Percentiles rank a stretch among this genome's conserved stretches.
Conservation (phyloP, 805 yeast genomes). For the Yamadazyma endophytica region DNA sequence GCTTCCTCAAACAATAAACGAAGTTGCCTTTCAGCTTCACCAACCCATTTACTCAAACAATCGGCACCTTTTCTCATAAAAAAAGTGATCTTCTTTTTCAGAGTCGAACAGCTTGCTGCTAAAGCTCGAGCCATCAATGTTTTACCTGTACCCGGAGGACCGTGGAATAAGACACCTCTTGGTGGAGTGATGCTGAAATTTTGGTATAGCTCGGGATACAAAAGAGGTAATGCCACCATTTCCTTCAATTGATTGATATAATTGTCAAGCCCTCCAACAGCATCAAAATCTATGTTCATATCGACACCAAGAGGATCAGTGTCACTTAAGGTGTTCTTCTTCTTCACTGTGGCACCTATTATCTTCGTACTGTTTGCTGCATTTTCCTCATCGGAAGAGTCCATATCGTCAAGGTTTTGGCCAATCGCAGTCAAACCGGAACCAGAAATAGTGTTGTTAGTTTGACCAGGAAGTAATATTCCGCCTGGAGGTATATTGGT, state of each 20-base stretch:
- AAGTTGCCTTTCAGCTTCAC: constrained; percentile 95
- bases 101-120: constrained; percentile 90
- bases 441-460: constrained; percentile 7
- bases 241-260: constrained; percentile 92
- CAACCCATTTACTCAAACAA: constrained; percentile 96
- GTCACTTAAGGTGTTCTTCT: constrained; percentile 68
- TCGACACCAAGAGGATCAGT: constrained; percentile 91
- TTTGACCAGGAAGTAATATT: constrained; percentile 30
- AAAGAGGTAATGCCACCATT: constrained; percentile 90
- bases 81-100: constrained; percentile 82
- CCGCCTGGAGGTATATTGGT: constrained; percentile 54
- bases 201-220: constrained; percentile 91
- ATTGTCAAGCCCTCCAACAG: constrained; percentile 88
- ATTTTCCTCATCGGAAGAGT: constrained; percentile 62
- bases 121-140: constrained; percentile 96
- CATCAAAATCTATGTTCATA: constrained; percentile 77
- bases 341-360: constrained; percentile 39
- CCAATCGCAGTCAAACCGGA: constrained; percentile 26
- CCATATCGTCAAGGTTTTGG: constrained; percentile 45
- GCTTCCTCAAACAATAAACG: constrained; percentile 93
- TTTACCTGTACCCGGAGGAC: constrained; percentile 99
- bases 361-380: constrained; percentile 35
- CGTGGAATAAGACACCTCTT: constrained; percentile 94
- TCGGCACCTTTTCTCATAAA: constrained; percentile 99
- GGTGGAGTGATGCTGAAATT: constrained; percentile 93